Percentiles rank a stretch among this genome's conserved stretches.
phyloP scores from a whole-genome alignment of 2,329 filamentous ascomycete genomes.

The Neopestalotiopsis clavispora region DNA sequence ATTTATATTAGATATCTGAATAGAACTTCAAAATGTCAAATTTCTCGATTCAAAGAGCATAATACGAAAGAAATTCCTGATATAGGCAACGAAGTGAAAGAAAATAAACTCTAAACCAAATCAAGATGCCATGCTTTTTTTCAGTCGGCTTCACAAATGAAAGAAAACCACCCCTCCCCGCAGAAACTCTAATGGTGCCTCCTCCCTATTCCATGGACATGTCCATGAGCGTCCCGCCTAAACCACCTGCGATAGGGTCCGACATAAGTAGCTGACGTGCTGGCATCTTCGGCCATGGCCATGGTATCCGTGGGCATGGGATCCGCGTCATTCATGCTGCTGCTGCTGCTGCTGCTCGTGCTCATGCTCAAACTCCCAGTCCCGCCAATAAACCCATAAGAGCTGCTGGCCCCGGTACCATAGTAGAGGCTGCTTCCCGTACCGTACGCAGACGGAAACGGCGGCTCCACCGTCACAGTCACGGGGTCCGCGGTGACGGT shows the following conservation, averaged over 20 bases:
- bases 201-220: constrained; percentile 4
- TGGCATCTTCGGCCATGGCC: not conserved
- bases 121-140: not conserved
- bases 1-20: too few species aligned
- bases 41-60: not conserved
- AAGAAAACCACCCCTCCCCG: not conserved
- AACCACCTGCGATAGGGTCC: constrained; percentile 10
- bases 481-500: constrained; percentile 9
- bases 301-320: too few species aligned
- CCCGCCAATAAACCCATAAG: not conserved
- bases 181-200: not conserved
- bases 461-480: constrained; percentile 9
- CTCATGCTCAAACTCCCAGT: not conserved
- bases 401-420: not conserved
- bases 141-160: not conserved
- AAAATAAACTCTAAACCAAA: not conserved
- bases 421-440: not conserved
- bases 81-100: not conserved
- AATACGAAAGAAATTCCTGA: not conserved
- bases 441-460: not conserved
- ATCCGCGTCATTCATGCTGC: too few species aligned
- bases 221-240: not conserved
- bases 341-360: too few species aligned
- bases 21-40: not conserved
- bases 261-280: not conserved